These are phyloP conservation scores for Mucor mucedo DNA, from an alignment of 371 early-diverging fungal genomes.

Conservation along the genomic window DNA sequence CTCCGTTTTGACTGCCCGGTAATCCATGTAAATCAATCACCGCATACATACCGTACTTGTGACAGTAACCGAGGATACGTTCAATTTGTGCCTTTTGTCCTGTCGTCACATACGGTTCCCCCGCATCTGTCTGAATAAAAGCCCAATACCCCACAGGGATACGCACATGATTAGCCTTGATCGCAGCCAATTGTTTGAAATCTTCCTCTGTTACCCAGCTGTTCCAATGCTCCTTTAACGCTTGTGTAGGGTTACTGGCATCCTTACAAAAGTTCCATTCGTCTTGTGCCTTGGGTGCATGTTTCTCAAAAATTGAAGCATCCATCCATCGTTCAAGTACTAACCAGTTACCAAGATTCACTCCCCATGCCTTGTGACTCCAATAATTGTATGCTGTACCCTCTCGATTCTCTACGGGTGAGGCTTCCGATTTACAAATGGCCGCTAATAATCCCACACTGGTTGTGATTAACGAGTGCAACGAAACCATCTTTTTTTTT, in stretches of 20 bases:
- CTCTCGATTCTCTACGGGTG: slow-evolving; percentile 20
- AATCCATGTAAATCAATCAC: slow-evolving; percentile 68
- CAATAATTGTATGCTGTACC: slow-evolving; percentile 36
- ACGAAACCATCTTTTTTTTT: slow-evolving; percentile 11
- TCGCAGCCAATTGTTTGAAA: slow-evolving; percentile 36
- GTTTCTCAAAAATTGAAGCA: slow-evolving; percentile 37
- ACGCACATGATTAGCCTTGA: slow-evolving; percentile 57
- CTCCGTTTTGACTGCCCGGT: slow-evolving; percentile 68
- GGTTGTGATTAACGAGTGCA: background rate
- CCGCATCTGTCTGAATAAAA: slow-evolving; percentile 38
- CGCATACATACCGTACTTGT: slow-evolving; percentile 58
- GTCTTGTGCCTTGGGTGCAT: slow-evolving; percentile 42
- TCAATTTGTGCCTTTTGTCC: slow-evolving; percentile 55
- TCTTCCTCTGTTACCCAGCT: slow-evolving; percentile 55
- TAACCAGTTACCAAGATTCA: slow-evolving; percentile 70
- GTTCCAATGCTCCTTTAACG: slow-evolving; percentile 44
- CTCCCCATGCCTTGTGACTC: slow-evolving; percentile 55
- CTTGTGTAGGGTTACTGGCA: slow-evolving; percentile 34
- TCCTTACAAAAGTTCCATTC: slow-evolving; percentile 55
- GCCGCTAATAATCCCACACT: background rate
- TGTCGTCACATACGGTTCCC: slow-evolving; percentile 54
- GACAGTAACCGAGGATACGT: slow-evolving; percentile 54
- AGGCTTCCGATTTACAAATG: background rate
- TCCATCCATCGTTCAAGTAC: slow-evolving; percentile 64
- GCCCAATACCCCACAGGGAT: slow-evolving; percentile 59